Percentiles rank a stretch among this genome's conserved stretches.
These are phyloP conservation scores for Colletotrichum tropicale DNA, from an alignment of 2,329 filamentous ascomycete genomes.

Conservation along the genomic window DNA sequence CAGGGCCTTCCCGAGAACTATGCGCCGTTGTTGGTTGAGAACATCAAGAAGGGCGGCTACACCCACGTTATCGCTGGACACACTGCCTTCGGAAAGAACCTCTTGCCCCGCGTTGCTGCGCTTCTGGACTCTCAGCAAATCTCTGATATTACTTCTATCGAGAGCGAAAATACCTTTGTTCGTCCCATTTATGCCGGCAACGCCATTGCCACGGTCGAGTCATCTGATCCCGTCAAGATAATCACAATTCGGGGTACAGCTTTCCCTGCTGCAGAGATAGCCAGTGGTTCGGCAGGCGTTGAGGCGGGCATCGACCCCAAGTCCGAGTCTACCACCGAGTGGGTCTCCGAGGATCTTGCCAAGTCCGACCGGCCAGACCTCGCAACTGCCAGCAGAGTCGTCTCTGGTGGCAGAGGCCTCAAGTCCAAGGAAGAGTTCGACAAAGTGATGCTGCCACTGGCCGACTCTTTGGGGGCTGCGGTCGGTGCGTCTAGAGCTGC, in stretches of 20 bases:
- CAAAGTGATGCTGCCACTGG: constrained; percentile 86
- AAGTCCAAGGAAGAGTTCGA: constrained; percentile 99
- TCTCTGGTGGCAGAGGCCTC: constrained; percentile 90
- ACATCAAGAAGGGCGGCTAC: constrained; percentile 94
- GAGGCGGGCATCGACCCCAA: constrained; percentile 88
- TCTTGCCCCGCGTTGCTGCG: constrained; percentile 90
- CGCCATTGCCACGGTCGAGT: constrained; percentile 94
- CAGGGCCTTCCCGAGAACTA: constrained; percentile 92
- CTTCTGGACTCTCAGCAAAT: constrained; percentile 92
- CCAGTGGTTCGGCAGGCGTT: constrained; percentile 75
- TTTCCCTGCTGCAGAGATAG: constrained; percentile 76
- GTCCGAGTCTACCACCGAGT: constrained; percentile 74
- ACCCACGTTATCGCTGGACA: constrained; percentile 91
- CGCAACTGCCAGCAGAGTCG: constrained; percentile 84
- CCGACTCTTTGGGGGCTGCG: constrained; percentile 91
- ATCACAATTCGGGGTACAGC: constrained; percentile 93
- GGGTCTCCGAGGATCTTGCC: constrained; percentile 91
- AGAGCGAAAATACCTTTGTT: constrained; percentile 92
- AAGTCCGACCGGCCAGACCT: constrained; percentile 95
- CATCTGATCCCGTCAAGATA: constrained; percentile 82
- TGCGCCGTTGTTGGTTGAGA: constrained; percentile 91
- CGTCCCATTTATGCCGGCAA: constrained; percentile 98
- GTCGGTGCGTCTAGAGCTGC: constrained; percentile 94
- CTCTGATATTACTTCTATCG: constrained; percentile 86
- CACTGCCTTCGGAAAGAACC: constrained; percentile 94